A percentile compares a stretch with the other conserved stretches of the same genome.
These are phyloP conservation scores for Westerdykella ornata DNA, from an alignment of 2,329 filamentous ascomycete species.

Conservation along the genomic window DNA sequence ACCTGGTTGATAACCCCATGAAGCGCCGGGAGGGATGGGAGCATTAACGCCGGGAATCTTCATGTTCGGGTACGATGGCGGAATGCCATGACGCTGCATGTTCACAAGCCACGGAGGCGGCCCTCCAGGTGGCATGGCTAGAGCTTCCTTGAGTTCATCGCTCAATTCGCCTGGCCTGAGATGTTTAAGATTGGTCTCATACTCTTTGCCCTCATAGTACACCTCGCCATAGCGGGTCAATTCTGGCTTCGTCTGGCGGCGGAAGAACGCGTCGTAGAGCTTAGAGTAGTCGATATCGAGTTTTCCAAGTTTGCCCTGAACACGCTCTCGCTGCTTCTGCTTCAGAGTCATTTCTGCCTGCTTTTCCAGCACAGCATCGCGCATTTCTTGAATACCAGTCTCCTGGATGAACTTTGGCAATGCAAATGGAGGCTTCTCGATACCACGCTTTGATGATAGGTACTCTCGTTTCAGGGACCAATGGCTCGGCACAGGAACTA, in stretches of 20 bases:
- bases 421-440: constrained; percentile 89
- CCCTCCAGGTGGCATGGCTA: constrained; percentile 87
- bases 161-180: constrained; percentile 84
- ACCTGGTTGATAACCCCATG: constrained; percentile 92
- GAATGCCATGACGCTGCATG: constrained; percentile 87
- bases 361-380: constrained; percentile 91
- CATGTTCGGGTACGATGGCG: constrained; percentile 89
- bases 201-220: constrained; percentile 99
- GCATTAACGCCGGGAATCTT: constrained; percentile 93
- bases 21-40: constrained; percentile 77
- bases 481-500: constrained; percentile 87
- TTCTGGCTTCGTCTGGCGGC: constrained; percentile 92
- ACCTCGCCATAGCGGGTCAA: constrained; percentile 94
- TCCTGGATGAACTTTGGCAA: constrained; percentile 96
- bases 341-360: constrained; percentile 87
- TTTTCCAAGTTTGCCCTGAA: constrained; percentile 93
- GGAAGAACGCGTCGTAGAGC: constrained; percentile 96
- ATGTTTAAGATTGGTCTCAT: constrained; percentile 88
- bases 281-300: constrained; percentile 98
- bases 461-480: constrained; percentile 98
- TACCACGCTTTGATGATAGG: constrained; percentile 89
- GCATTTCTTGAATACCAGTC: constrained; percentile 96
- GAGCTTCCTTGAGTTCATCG: constrained; percentile 81
- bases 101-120: constrained; percentile 97
- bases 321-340: constrained; percentile 90